Conservation (phyloP, 108 stramenopile genomes). For the Skeletonema grethae region DNA sequence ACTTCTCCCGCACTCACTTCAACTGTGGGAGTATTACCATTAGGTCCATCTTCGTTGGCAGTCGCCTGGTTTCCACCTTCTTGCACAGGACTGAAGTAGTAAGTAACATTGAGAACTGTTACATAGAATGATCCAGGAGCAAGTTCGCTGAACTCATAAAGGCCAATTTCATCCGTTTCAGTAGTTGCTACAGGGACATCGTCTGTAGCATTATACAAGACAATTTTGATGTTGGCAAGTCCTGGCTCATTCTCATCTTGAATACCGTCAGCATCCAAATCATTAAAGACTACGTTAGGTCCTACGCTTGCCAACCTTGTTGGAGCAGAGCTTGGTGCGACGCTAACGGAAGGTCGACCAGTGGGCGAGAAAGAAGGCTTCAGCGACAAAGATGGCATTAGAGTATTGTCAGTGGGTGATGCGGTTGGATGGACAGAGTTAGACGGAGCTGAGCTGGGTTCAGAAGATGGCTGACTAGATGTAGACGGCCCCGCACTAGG, state of each 20-base stretch:
- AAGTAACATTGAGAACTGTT: slow-evolving; percentile 9
- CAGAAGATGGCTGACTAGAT: background rate
- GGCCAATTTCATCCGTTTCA: slow-evolving; percentile 11
- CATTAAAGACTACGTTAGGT: slow-evolving; percentile 23
- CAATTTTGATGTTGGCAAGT: slow-evolving; percentile 1
- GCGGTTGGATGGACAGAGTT: background rate
- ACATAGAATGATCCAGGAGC: slow-evolving; percentile 17
- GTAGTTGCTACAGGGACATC: slow-evolving; percentile 1
- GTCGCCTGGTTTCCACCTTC: slow-evolving; percentile 16
- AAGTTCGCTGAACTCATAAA: slow-evolving; percentile 18
- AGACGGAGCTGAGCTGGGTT: too few relatives aligned
- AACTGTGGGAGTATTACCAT: slow-evolving; percentile 22
- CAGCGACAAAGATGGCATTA: slow-evolving; percentile 9
- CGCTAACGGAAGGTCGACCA: background rate
- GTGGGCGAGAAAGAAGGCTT: slow-evolving; percentile 34
- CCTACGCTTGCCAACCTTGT: slow-evolving; percentile 12
- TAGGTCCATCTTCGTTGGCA: slow-evolving; percentile 1
- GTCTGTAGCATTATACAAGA: slow-evolving; percentile 15
- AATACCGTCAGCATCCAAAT: slow-evolving; percentile 23
- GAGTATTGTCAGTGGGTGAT: background rate
- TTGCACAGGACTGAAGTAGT: slow-evolving; percentile 20
- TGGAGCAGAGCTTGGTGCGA: slow-evolving; percentile 8
- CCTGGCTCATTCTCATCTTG: slow-evolving; percentile 19
- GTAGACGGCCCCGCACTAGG: background rate
- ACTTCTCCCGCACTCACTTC: slow-evolving; percentile 11